Base-by-base conservation (phyloP, 208 protist genomes). In the Leishmania braziliensis region DNA sequence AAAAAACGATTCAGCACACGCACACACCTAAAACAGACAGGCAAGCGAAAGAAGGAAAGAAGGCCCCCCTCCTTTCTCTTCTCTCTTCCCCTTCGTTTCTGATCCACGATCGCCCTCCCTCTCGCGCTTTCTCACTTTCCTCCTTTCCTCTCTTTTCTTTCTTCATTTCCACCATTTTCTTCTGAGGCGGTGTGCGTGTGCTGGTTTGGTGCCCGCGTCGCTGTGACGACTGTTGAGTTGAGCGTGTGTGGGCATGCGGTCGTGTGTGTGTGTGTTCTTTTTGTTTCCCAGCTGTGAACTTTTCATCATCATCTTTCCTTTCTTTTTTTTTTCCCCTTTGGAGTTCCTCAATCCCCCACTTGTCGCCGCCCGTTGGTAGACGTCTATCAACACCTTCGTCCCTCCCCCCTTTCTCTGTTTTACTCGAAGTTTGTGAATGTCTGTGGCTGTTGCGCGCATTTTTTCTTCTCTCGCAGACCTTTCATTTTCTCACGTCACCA, bases 401-500 rank as follows among this genome's bases (percentile, higher is more conserved):
- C 29, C 66, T 20, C 23, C 36, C 33, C 33, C 66, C 2, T 71
- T 71, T 71, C 66, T 39, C 36, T 71, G 29, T 71, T 46, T 39
- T 20, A 8, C 69, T 56, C 69, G 23, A 46, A 46, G 26, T 63
- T 2, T 23, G 58, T 68, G 26, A 68, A 29, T 39, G 62, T 39
- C 9, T 33, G 62, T 68, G 29, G 29, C 62, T 68, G 29, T 68
- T 36, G 29, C 62, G 62, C 29, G 62, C 62, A 68, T 29, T 68
- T 68, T 29, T 26, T 26, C 69, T 14, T 70, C 29, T 3, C 46
- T 80, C 29, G 33, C 48, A 39, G 69, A 50, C 36, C 39, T 86
- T 81, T 46, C 9, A 5, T 66, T 66, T 66, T 80, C 68, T 80
- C 46, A 26, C 33, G 23, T 68, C 68, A 20, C 51, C n/a, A 26